Conservation (phyloP, 2,329 filamentous ascomycete species). For the Aspergillus arachidicola region DNA sequence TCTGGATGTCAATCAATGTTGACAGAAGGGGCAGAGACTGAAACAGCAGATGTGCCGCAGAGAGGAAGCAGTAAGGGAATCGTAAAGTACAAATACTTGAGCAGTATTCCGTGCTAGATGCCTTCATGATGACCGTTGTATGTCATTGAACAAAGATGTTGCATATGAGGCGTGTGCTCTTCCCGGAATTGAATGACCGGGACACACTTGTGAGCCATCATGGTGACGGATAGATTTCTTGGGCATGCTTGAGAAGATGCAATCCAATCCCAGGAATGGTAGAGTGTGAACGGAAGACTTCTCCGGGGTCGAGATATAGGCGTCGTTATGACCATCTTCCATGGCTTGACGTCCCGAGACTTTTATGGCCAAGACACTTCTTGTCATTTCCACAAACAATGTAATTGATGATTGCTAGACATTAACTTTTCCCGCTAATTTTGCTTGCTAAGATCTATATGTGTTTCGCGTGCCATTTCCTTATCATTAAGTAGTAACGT, state of each 20-base stretch:
- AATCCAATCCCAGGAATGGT: neutral
- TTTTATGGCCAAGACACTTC: neutral
- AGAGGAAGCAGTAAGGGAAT: neutral
- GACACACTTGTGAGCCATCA: neutral
- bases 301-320: neutral
- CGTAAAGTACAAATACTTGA: neutral
- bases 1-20: neutral
- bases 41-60: neutral
- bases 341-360: neutral
- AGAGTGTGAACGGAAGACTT: neutral
- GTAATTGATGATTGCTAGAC: neutral
- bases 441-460: neutral
- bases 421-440: neutral
- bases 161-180: neutral
- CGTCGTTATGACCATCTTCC: neutral
- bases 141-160: neutral
- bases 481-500: neutral
- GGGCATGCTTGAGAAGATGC: neutral
- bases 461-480: neutral
- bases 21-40: neutral
- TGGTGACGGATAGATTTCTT: neutral
- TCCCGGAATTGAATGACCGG: neutral
- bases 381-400: neutral
- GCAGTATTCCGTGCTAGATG: neutral
- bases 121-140: neutral